phyloP scores from a whole-genome alignment of 352 stramenopile species.

The Globisporangium recalcitrans region DNA sequence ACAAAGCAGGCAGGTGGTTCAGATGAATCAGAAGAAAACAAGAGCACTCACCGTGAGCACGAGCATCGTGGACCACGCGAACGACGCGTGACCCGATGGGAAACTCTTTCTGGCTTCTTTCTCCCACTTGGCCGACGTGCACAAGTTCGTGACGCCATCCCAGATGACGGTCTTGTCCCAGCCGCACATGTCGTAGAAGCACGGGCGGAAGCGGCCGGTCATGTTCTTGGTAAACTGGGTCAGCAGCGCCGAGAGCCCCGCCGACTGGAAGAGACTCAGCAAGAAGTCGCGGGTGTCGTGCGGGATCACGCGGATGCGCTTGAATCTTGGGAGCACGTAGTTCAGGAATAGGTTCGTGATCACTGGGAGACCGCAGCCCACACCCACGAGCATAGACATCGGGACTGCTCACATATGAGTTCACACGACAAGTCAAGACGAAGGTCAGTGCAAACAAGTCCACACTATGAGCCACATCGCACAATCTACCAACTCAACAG shows the following conservation, averaged over 20 bases:
- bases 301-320: conserved; percentile 40
- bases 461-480: neutral
- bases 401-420: conserved; percentile 28
- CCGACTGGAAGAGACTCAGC: conserved; percentile 49
- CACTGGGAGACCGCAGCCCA: conserved; percentile 35
- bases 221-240: conserved; percentile 73
- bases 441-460: neutral
- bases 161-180: conserved; percentile 63
- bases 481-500: neutral
- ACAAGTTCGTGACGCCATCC: conserved; percentile 63
- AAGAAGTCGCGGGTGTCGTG: conserved; percentile 75
- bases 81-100: conserved; percentile 70
- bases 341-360: conserved; percentile 50
- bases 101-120: conserved; percentile 68
- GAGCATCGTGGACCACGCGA: conserved; percentile 68
- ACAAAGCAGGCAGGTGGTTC: neutral
- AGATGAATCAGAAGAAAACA: neutral
- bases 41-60: conserved; percentile 42
- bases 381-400: conserved; percentile 39
- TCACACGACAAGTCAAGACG: neutral
- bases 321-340: conserved; percentile 43
- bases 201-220: conserved; percentile 61
- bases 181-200: conserved; percentile 74
- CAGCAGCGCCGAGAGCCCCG: conserved; percentile 44
- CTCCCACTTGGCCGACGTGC: conserved; percentile 37